phyloP scores from a whole-genome alignment of 2,329 filamentous ascomycete genomes.

The Periglandula ipomoeae region DNA sequence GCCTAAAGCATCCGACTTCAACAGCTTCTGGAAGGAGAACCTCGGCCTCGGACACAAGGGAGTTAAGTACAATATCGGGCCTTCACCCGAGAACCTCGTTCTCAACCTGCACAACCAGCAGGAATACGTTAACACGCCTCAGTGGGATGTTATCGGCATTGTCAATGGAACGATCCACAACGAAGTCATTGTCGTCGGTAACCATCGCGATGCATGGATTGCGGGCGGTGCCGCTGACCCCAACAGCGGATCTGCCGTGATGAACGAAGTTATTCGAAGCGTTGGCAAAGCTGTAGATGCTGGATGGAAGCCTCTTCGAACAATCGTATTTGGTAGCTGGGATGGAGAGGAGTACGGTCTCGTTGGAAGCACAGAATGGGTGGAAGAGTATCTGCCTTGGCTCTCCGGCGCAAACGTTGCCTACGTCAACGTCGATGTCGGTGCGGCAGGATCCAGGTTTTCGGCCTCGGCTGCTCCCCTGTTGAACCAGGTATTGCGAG shows the following conservation, averaged over 20 bases:
- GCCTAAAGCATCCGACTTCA: conserved; percentile 65
- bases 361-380: conserved; percentile 84
- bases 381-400: conserved; percentile 83
- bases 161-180: conserved; percentile 81
- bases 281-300: conserved; percentile 62
- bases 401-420: conserved; percentile 63
- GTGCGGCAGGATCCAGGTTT: conserved; percentile 57
- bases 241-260: conserved; percentile 69
- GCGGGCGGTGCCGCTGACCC: conserved; percentile 76
- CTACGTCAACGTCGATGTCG: conserved; percentile 81
- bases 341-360: conserved; percentile 81
- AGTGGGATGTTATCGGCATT: conserved; percentile 88
- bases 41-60: conserved; percentile 71
- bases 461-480: conserved; percentile 60
- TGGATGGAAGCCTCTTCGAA: conserved; percentile 58
- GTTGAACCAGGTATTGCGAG: conserved; percentile 62
- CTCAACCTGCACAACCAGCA: conserved; percentile 72
- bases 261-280: conserved; percentile 70
- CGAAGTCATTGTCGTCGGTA: conserved; percentile 84
- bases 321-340: conserved; percentile 82
- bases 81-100: conserved; percentile 61
- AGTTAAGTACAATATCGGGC: conserved; percentile 77
- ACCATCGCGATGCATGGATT: conserved; percentile 86
- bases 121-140: conserved; percentile 69
- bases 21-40: conserved; percentile 59